Base-by-base conservation (phyloP, 1,139 yeast species). In the Kodamaea fungicola region DNA sequence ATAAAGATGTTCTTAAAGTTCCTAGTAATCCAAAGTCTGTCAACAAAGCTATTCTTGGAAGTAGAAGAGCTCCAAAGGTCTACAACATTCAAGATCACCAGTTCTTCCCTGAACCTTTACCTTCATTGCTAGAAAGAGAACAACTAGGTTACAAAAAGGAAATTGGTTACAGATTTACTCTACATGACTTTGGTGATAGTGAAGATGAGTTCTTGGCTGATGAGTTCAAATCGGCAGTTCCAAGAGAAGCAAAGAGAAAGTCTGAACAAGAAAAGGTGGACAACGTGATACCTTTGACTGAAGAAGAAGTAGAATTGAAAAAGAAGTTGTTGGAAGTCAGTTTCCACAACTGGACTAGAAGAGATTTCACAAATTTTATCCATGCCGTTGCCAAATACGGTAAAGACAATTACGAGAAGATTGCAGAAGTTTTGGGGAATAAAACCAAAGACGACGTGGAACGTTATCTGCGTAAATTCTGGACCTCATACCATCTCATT, bases 281-380 rank as follows among this genome's bases (percentile, higher is more conserved):
- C 42, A 61, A 66, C 8, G 90, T 86, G 0, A 74, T 66, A 33
- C 90, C 92, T 2, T 70, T 89, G 40, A 81, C 92, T 0, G 88
- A 78, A 36, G 95, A 82, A 42, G 97, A 92, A 51, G 70, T 71
- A 32, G 69, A 64, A 31, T 68, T 73, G 45, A 90, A 89, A 56
- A 79, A 80, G 37, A 58, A 72, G 43, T 66, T 83, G 25, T 62
- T 86, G 8, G 68, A 64, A 2, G 71, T 80, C 46, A 89, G 95
- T 3, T 92, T 88, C 61, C 74, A 76, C 31, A 71, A 70, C 42
- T 92, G 97, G 96, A 74, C 88, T 6, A 77, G 90, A 56, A 76
- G 97, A 42, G 98, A 92, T 54, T 88, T 92, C 55, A 78, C 92
- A 33, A 83, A 84, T 44, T 90, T 87, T 49, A 73, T 92, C 31